phyloP scores from a whole-genome alignment of 257 asterid species.

The Ilex aquifolium region DNA sequence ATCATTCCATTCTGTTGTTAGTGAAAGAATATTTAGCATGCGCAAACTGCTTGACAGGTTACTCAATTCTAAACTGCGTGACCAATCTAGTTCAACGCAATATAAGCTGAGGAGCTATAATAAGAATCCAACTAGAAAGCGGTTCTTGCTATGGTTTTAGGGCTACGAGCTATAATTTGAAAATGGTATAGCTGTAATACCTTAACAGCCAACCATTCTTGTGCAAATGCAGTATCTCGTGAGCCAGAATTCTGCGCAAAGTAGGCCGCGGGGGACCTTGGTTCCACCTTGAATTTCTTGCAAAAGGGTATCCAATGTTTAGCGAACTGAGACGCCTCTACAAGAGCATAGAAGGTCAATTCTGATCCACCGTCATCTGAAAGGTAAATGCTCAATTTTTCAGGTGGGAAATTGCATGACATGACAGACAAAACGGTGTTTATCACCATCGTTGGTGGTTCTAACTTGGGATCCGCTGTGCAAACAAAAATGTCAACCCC shows the following conservation, averaged over 20 bases:
- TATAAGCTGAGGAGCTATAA: no score
- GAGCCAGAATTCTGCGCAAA: constrained; percentile 16
- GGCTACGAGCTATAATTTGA: no score
- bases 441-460: constrained; percentile 47
- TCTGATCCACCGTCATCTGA: constrained; percentile 63
- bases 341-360: constrained; percentile 44
- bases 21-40: no score
- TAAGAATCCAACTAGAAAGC: no score
- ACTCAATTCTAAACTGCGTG: no score
- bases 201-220: constrained; percentile 33
- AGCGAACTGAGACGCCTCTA: constrained; percentile 40
- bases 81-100: no score
- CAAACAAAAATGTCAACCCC: constrained; percentile 47
- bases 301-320: constrained; percentile 51
- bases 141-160: no score
- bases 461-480: constrained; percentile 49
- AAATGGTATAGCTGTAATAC: constrained; percentile 11
- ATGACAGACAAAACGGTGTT: constrained; percentile 41
- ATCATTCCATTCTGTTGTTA: no score
- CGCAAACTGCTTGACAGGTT: no score
- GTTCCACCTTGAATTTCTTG: constrained; percentile 44
- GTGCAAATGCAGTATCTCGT: constrained; percentile 13
- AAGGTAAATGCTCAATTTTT: constrained; percentile 41
- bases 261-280: constrained; percentile 39
- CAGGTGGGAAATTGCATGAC: constrained; percentile 39